Conservation (phyloP, 148 eudicot genomes). For the Cornus suecica region DNA sequence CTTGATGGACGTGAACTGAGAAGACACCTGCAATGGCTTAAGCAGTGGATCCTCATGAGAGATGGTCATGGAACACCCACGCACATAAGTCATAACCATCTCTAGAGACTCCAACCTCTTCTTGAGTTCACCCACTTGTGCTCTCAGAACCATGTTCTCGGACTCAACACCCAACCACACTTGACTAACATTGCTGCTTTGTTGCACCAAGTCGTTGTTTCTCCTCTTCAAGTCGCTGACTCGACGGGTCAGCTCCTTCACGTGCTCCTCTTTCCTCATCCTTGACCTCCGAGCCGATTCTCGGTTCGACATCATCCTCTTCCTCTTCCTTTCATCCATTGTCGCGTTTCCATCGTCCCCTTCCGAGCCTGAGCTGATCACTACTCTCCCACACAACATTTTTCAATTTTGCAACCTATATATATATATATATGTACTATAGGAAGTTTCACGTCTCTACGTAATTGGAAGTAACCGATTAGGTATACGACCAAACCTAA, state of each 20-base stretch:
- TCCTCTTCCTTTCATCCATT: slow-evolving; percentile 52
- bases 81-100: no score
- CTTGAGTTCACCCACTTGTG: slow-evolving; percentile 26
- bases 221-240: slow-evolving; percentile 15
- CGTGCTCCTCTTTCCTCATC: slow-evolving; percentile 47
- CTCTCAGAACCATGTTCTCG: slow-evolving; percentile 28
- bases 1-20: slow-evolving; percentile 3
- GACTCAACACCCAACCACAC: slow-evolving; percentile 17
- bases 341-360: slow-evolving; percentile 12
- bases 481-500: no score
- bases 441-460: no score
- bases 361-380: slow-evolving; percentile 32
- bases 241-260: slow-evolving; percentile 39
- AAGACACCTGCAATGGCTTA: background rate
- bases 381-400: slow-evolving; percentile 23
- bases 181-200: slow-evolving; percentile 14
- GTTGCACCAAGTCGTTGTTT: slow-evolving; percentile 24
- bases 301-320: slow-evolving; percentile 59
- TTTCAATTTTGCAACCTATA: no score
- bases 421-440: no score
- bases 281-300: slow-evolving; percentile 66
- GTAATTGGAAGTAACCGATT: no score
- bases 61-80: no score
- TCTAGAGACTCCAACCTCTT: slow-evolving; percentile 21
- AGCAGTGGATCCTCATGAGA: background rate